Conservation (phyloP, 192 early-diverging fungal genomes). For the Backusella morwellensis region DNA sequence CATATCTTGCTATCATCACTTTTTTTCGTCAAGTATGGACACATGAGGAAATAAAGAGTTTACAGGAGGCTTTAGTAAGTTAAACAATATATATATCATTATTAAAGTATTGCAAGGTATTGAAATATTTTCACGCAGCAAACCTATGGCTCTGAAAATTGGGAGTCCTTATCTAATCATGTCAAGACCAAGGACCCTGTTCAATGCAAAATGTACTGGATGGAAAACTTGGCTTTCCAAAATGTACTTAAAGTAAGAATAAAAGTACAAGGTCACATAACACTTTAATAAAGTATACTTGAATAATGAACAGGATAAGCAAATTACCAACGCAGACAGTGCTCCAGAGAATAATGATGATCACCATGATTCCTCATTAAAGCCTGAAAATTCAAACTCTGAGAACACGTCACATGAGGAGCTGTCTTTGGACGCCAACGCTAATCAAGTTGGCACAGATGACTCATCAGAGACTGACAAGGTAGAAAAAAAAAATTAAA, state of each 20-base stretch:
- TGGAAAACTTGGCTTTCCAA: slow-evolving; percentile 48
- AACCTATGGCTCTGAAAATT: slow-evolving; percentile 51
- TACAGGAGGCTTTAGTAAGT: slow-evolving; percentile 49
- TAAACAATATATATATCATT: not conserved
- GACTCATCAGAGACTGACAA: not conserved
- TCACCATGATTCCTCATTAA: not conserved
- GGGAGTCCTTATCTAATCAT: slow-evolving; percentile 48
- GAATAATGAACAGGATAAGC: not conserved
- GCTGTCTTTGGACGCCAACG: no score
- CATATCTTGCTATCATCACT: slow-evolving; percentile 17
- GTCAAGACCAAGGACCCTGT: slow-evolving; percentile 52
- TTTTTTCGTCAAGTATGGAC: slow-evolving; percentile 53
- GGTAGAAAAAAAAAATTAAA: not conserved
- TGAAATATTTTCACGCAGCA: slow-evolving; percentile 22
- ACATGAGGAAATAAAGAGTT: slow-evolving; percentile 47
- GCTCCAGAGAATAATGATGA: not conserved
- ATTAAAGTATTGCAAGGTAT: not conserved
- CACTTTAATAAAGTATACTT: not conserved
- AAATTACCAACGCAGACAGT: not conserved
- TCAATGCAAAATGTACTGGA: slow-evolving; percentile 62
- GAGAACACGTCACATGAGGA: not conserved
- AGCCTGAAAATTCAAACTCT: not conserved
- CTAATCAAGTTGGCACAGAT: not conserved
- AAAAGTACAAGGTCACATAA: not conserved
- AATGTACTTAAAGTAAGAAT: slow-evolving; percentile 7